phyloP scores from a whole-genome alignment of 805 yeast genomes.

The Candida taoyuanica region DNA sequence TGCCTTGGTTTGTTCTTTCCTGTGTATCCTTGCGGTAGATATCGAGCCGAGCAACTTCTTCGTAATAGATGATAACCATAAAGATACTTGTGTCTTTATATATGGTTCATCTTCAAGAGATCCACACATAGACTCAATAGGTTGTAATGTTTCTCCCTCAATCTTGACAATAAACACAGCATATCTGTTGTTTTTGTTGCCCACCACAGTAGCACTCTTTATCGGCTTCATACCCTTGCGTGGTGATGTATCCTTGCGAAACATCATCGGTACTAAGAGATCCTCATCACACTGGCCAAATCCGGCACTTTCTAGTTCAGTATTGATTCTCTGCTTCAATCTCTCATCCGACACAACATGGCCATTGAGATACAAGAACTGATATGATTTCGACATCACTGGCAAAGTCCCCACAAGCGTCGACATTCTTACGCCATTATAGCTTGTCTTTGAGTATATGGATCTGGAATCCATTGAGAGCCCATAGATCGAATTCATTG shows the following conservation, averaged over 20 bases:
- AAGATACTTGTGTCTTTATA: neutral
- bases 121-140: too few relatives aligned
- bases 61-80: too few relatives aligned
- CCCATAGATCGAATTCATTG: slow-evolving; percentile 32
- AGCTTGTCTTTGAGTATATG: slow-evolving; percentile 5
- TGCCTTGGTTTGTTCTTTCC: too few relatives aligned
- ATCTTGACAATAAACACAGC: slow-evolving; percentile 37
- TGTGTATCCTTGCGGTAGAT: too few relatives aligned
- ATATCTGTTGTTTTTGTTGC: slow-evolving; percentile 31
- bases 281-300: slow-evolving; percentile 17
- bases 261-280: slow-evolving; percentile 15
- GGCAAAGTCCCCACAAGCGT: slow-evolving; percentile 39
- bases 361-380: slow-evolving; percentile 43
- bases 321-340: slow-evolving; percentile 23
- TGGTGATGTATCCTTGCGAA: slow-evolving; percentile 19
- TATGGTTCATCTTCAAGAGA: neutral
- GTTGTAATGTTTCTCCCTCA: neutral
- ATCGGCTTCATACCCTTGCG: slow-evolving; percentile 21
- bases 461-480: slow-evolving; percentile 1
- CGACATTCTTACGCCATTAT: slow-evolving; percentile 25
- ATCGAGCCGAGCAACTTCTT: too few relatives aligned
- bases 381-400: slow-evolving; percentile 34
- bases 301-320: slow-evolving; percentile 23
- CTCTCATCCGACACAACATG: slow-evolving; percentile 19
- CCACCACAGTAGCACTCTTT: slow-evolving; percentile 25